Conservation (phyloP, 768 basidiomycete species). For the Crassisporium funariophilum region DNA sequence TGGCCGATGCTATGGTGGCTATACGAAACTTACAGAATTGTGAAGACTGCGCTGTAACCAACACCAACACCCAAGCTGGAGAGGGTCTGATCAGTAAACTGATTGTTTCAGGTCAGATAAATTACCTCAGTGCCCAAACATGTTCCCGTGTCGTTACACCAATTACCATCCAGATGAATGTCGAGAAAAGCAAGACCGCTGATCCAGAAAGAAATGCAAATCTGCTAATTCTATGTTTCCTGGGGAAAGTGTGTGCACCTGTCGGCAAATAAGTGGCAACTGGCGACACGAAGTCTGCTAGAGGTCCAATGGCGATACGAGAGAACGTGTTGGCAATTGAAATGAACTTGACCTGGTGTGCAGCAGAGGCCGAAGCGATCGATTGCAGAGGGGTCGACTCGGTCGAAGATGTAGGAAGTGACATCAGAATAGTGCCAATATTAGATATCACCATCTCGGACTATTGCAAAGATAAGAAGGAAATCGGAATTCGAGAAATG, state of each 20-base stretch:
- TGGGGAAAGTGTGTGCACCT: slow-evolving; percentile 36
- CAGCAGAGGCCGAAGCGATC: slow-evolving; percentile 40
- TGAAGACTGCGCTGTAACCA: slow-evolving; percentile 72
- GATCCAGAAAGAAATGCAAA: slow-evolving; percentile 58
- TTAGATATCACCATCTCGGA: slow-evolving; percentile 85
- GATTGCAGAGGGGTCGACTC: slow-evolving; percentile 12
- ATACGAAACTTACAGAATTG: slow-evolving; percentile 69
- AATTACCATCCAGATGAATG: slow-evolving; percentile 58
- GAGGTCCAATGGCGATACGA: slow-evolving; percentile 64
- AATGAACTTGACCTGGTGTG: slow-evolving; percentile 69
- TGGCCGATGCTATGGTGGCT: too few species aligned
- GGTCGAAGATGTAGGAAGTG: slow-evolving; percentile 46
- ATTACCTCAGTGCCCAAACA: slow-evolving; percentile 74
- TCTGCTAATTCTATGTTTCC: slow-evolving; percentile 62
- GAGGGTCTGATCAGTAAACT: background rate
- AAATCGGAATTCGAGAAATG: background rate
- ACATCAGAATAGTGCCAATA: slow-evolving; percentile 73
- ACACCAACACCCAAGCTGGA: slow-evolving; percentile 64
- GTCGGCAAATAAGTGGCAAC: slow-evolving; percentile 45
- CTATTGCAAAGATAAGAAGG: slow-evolving; percentile 31
- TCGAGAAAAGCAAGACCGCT: slow-evolving; percentile 47
- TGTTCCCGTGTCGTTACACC: slow-evolving; percentile 48
- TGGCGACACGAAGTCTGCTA: slow-evolving; percentile 77
- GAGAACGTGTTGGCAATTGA: slow-evolving; percentile 73
- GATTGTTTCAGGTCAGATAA: background rate